phyloP scores from a whole-genome alignment of 495 filamentous ascomycete genomes.

The Aspergillus biplanus region DNA sequence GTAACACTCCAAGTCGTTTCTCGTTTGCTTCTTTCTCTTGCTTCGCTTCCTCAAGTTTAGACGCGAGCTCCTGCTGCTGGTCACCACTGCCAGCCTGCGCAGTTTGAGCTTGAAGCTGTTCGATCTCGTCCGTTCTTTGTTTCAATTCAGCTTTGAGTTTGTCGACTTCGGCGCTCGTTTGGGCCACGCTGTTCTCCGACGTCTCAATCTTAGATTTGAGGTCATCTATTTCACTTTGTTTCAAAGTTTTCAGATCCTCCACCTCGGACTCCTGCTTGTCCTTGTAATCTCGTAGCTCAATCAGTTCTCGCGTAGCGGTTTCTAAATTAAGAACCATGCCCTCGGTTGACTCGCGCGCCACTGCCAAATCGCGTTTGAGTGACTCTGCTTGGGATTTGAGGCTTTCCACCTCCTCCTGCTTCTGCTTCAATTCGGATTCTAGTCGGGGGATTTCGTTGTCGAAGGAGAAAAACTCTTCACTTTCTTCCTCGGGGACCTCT shows the following conservation, averaged over 20 bases:
- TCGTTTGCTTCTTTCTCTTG: slow-evolving; percentile 50
- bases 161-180: slow-evolving; percentile 51
- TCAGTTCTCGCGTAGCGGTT: slow-evolving; percentile 60
- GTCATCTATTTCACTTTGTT: slow-evolving; percentile 43
- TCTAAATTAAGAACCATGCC: slow-evolving; percentile 66
- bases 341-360: slow-evolving; percentile 66
- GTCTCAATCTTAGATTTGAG: slow-evolving; percentile 44
- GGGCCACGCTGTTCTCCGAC: slow-evolving; percentile 48
- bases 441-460: slow-evolving; percentile 73
- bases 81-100: slow-evolving; percentile 42
- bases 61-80: slow-evolving; percentile 44
- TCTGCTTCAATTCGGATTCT: slow-evolving; percentile 61
- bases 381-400: slow-evolving; percentile 65
- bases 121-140: slow-evolving; percentile 56
- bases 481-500: slow-evolving; percentile 41
- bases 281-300: slow-evolving; percentile 58
- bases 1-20: slow-evolving; percentile 55
- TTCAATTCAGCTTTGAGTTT: slow-evolving; percentile 60
- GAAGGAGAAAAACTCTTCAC: slow-evolving; percentile 88
- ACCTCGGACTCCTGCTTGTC: slow-evolving; percentile 56
- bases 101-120: slow-evolving; percentile 48
- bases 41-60: slow-evolving; percentile 38
- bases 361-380: slow-evolving; percentile 55
- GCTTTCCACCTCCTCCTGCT: slow-evolving; percentile 66
- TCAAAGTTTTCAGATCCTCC: slow-evolving; percentile 38